Percentiles rank a stretch among this genome's conserved stretches.
phyloP scores from a whole-genome alignment of 257 asterid genomes.

The Voacanga thouarsii region DNA sequence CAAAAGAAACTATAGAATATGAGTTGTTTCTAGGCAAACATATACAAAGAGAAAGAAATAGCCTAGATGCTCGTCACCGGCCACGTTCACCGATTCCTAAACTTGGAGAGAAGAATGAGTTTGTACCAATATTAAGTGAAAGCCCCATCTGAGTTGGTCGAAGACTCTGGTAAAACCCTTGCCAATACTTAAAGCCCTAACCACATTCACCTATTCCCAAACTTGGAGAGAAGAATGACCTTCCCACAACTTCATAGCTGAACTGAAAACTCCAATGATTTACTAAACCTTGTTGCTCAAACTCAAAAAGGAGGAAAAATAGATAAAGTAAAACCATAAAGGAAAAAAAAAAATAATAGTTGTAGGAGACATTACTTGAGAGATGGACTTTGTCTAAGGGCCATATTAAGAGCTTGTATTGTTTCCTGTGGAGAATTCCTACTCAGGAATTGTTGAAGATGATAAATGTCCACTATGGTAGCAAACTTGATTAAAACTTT shows the following conservation, averaged over 20 bases:
- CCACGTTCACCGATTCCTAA: no score
- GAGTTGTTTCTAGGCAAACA: no score
- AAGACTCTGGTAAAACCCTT: conserved; percentile 77
- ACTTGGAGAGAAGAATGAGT: no score
- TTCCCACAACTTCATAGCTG: conserved; percentile 65
- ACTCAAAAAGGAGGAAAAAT: not conserved
- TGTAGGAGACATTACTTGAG: conserved; percentile 15
- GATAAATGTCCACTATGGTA: conserved; percentile 53
- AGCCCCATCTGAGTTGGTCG: conserved; percentile 94
- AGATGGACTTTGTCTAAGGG: conserved; percentile 59
- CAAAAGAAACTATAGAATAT: no score
- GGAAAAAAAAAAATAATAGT: not conserved
- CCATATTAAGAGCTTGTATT: conserved; percentile 74
- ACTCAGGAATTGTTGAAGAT: conserved; percentile 43
- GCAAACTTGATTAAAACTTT: conserved; percentile 62
- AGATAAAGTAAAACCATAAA: not conserved
- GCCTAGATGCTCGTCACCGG: no score
- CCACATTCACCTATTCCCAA: conserved; percentile 52
- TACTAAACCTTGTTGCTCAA: not conserved
- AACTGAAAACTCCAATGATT: conserved; percentile 3
- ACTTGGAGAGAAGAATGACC: conserved; percentile 51
- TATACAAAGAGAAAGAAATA: no score
- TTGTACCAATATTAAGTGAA: conserved; percentile 67
- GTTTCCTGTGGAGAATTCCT: conserved; percentile 58
- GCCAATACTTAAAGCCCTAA: conserved; percentile 66